A percentile compares a stretch with the other conserved stretches of the same genome.
phyloP scores from a whole-genome alignment of 345 rosid species.

The Kernera saxatilis region DNA sequence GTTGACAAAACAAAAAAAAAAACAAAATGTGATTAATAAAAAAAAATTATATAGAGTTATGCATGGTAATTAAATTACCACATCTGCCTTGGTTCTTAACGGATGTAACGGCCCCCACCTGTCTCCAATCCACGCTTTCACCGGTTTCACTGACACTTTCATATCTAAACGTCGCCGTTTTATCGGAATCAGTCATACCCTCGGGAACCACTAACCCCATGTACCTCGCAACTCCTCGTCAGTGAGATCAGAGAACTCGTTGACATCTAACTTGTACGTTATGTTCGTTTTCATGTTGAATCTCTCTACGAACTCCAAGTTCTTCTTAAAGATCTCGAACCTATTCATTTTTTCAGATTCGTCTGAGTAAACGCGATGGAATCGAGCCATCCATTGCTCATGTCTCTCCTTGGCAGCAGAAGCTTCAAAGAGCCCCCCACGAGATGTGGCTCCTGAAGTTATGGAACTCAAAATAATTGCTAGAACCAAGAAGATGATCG shows the following conservation, averaged over 20 bases:
- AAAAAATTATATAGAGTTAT: too few relatives aligned
- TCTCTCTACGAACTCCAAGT: slow-evolving; percentile 34
- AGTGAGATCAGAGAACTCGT: slow-evolving; percentile 48
- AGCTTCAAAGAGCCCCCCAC: slow-evolving; percentile 25
- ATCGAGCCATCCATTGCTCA: slow-evolving; percentile 38
- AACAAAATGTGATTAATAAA: too few relatives aligned
- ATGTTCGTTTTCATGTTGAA: slow-evolving; percentile 30
- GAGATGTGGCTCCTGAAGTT: slow-evolving; percentile 12
- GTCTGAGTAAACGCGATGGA: slow-evolving; percentile 30
- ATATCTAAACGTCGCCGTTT: slow-evolving; percentile 8
- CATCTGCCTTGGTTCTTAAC: slow-evolving; percentile 41
- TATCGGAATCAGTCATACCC: neutral
- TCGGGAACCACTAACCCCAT: slow-evolving; percentile 28
- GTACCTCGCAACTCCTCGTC: slow-evolving; percentile 39
- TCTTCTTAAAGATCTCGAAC: slow-evolving; percentile 38
- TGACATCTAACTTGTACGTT: slow-evolving; percentile 33
- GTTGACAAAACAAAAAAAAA: too few relatives aligned
- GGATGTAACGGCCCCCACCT: slow-evolving; percentile 38
- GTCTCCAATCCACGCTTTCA: slow-evolving; percentile 38
- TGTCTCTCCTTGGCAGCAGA: slow-evolving; percentile 28
- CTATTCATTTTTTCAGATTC: slow-evolving; percentile 32
- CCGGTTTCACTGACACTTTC: slow-evolving; percentile 25
- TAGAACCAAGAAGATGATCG: slow-evolving; percentile 7
- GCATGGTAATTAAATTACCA: slow-evolving; percentile 18
- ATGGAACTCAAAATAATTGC: neutral